Evolutionary conservation across 768 basidiomycete genomes (phyloP), one percentile per base, ranked within the genome.

Genomic region (Xerocomellus chrysenteron): DNA sequence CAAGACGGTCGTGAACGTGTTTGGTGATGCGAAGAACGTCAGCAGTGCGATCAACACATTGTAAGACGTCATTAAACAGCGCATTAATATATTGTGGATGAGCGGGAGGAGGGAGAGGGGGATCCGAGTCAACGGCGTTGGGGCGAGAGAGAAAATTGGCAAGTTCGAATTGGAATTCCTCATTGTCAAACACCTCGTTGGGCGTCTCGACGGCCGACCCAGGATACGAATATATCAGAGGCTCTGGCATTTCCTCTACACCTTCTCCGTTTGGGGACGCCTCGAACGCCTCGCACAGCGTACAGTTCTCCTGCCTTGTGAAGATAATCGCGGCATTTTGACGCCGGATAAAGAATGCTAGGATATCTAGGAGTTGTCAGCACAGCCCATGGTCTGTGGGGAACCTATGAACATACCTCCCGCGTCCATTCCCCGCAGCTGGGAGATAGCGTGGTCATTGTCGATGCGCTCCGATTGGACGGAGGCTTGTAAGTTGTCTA

Each of bases 211-310:
- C 62, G 4, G 77, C 73, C 17, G 75, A 74, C 0, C 72, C 73
- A 9, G 80, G 78, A 58, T 73, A 81, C 0, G 69, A 70, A 26
- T 74, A 13, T 13, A 35, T 35, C 33, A 13, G 33, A 26, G 9
- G 4, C 13, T 0, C 28, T 30, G 28, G 28, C 7, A 9, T 6
- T 30, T 5, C 14, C 9, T 26, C 14, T 9, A 16, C 14, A 16
- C 14, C 42, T 16, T 50, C 59, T 12, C 64, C 54, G 13, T 58
- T 51, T 0, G 77, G 69, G 2, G 75, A 74, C 16, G 75, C 72
- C 60, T 80, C 75, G 51, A 81, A 81, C 6, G 63, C 62, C 57
- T 81, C 81, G 48, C 74, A 74, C 14, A 69, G 55, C 6, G 73
- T 71, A 5, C 57, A 43, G 6, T 54, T 47, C 11, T 58, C 50